Base-by-base conservation (phyloP, 371 early-diverging fungal species). In the Gilbertella persicaria region DNA sequence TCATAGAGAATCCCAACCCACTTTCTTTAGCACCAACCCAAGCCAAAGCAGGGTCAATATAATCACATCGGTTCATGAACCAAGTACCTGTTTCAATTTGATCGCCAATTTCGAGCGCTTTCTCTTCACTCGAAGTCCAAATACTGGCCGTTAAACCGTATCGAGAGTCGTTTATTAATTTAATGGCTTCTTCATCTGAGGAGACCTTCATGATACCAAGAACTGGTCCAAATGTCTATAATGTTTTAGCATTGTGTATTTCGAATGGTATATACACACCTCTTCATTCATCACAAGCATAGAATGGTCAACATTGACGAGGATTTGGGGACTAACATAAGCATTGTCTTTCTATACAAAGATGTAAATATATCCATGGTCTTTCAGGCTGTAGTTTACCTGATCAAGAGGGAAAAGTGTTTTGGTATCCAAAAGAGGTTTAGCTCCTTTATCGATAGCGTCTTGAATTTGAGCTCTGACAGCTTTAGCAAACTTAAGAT, bases 1-100 rank as follows among this genome's bases (percentile, higher is more conserved):
- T 74, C 65, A 89, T 69, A 2, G 90, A 83, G 50, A 85, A 84
- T 7, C 94, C 92, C 0, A 86, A 62, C 0, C 94, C 94, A 39
- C 87, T 86, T n/a, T 89, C 82, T 70, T 92, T 94, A 38, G 80
- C 83, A 7, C 92, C 94, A 19, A 82, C 81, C 92, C 92, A 94
- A 19, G 90, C 83, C 29, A 94, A 60, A 5, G 83, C 90, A 25
- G 92, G 92, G 62, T 92, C 92, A 30, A 87, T 66, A 52, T 81
- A 90, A 64, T 93, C 92, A 60, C 91, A 91, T 1, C 91, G 84
- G 60, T 93, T 93, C 87, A 90, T 83, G 62, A 89, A 93, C 79
- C 88, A 84, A n/a, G 94, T 92, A 13, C 94, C 94, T 0, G 86
- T 83, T 46, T 92, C 87, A 43, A 92, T 78, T 48, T 75, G 79